Evolutionary conservation across 257 asterid species (phyloP).

Genomic region (Ophiorrhiza pumila): DNA sequence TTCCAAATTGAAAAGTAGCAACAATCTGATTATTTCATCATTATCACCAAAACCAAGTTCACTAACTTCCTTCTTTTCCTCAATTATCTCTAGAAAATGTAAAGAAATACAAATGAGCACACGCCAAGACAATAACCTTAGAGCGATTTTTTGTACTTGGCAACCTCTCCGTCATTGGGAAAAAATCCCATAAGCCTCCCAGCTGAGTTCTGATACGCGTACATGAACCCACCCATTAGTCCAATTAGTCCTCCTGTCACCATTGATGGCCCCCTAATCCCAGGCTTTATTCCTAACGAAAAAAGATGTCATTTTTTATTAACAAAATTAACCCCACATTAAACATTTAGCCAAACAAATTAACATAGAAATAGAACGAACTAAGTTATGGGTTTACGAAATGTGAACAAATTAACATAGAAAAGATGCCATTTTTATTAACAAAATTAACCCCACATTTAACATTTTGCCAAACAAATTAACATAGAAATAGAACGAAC

Average conservation of each 20-base stretch:
- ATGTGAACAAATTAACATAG: neutral
- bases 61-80: slow-evolving; percentile 1
- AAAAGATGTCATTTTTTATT: slow-evolving; percentile 5
- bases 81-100: neutral
- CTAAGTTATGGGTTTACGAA: neutral
- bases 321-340: neutral
- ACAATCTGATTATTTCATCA: slow-evolving; percentile 14
- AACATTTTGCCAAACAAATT: neutral
- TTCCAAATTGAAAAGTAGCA: slow-evolving; percentile 1
- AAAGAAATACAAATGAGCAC: slow-evolving; percentile 10
- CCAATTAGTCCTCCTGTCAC: slow-evolving; percentile 96
- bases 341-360: neutral
- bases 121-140: slow-evolving; percentile 26
- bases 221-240: slow-evolving; percentile 95
- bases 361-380: slow-evolving; percentile 2
- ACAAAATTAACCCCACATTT: neutral
- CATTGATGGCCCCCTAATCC: slow-evolving; percentile 95
- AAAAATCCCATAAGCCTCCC: slow-evolving; percentile 99
- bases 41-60: slow-evolving; percentile 1
- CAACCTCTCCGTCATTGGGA: slow-evolving; percentile 94
- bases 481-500: neutral
- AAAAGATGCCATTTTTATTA: slow-evolving; percentile 5
- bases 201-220: slow-evolving; percentile 90
- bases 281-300: slow-evolving; percentile 77
- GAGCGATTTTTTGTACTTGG: slow-evolving; percentile 67